Evolutionary conservation across 495 filamentous ascomycete species (phyloP).

Genomic region (Chaetomium cochliodes): DNA sequence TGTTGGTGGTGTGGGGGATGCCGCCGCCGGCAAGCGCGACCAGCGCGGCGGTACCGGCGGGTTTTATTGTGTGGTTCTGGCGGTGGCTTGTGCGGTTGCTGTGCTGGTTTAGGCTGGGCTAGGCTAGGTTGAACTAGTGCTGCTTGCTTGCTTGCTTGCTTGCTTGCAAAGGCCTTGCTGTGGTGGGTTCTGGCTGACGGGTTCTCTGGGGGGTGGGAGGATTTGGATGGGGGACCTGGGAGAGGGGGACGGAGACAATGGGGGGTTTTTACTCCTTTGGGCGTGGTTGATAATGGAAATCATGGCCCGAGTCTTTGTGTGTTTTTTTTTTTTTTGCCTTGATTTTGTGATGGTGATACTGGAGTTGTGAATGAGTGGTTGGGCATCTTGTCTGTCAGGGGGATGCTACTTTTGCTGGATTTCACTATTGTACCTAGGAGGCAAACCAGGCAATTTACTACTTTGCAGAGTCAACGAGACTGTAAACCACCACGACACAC

Average conservation of each 20-base stretch:
- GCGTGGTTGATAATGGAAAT: background rate
- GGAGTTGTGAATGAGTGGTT: background rate
- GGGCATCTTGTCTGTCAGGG: background rate
- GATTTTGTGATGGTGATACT: background rate
- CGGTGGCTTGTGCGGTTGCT: background rate
- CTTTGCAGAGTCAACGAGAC: background rate
- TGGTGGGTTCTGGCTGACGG: no score
- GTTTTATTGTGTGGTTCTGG: slow-evolving; percentile 17
- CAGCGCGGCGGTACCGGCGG: background rate
- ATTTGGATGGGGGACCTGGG: background rate
- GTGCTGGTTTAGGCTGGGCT: background rate
- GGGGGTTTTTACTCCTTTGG: background rate
- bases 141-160: no score
- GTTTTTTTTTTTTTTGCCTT: background rate
- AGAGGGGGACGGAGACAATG: background rate
- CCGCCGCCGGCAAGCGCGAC: background rate
- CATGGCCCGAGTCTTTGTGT: background rate
- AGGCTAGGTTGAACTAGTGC: no score
- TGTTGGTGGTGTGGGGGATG: no score
- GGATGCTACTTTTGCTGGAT: background rate
- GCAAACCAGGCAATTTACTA: background rate
- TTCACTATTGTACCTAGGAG: background rate
- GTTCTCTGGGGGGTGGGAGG: background rate
- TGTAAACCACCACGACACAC: background rate
- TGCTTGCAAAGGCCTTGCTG: no score